Percentiles rank a stretch among this genome's conserved stretches.
Conservation (phyloP, 345 rosid species). For the Rhodamnia rubescens region DNA sequence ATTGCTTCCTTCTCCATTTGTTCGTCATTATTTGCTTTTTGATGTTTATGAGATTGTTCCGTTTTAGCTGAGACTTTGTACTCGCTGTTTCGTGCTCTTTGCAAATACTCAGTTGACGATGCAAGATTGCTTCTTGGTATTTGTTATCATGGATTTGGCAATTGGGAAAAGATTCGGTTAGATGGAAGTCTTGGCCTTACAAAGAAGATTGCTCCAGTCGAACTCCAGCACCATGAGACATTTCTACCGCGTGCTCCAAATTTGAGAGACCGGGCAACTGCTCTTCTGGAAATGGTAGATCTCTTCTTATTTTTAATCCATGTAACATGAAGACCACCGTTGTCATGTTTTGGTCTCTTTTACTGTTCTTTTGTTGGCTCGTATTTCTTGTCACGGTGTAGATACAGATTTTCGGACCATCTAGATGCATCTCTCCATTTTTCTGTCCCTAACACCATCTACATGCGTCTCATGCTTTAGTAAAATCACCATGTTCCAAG, state of each 20-base stretch:
- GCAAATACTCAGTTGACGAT: conserved; percentile 62
- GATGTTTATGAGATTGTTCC: neutral
- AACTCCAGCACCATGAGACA: conserved; percentile 98
- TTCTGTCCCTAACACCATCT: neutral
- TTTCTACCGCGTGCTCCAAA: conserved; percentile 98
- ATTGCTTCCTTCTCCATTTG: conserved; percentile 7
- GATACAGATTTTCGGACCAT: neutral
- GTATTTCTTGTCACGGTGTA: neutral
- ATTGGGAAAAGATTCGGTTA: conserved; percentile 95
- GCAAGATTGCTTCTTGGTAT: conserved; percentile 96
- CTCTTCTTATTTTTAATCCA: neutral
- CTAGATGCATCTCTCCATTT: neutral
- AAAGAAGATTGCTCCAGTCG: conserved; percentile 97
- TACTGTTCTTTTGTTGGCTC: neutral
- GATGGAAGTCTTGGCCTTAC: conserved; percentile 87
- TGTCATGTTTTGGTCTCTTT: neutral
- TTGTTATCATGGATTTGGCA: conserved; percentile 87
- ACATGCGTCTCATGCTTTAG: neutral
- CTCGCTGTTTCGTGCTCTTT: neutral
- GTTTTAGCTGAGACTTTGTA: neutral
- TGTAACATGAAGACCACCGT: neutral
- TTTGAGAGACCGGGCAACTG: conserved; percentile 92
- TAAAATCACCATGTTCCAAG: neutral
- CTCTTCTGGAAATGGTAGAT: conserved; percentile 93
- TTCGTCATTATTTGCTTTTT: neutral